phyloP scores from a whole-genome alignment of 2,329 filamentous ascomycete species.

The Talaromyces sp. region DNA sequence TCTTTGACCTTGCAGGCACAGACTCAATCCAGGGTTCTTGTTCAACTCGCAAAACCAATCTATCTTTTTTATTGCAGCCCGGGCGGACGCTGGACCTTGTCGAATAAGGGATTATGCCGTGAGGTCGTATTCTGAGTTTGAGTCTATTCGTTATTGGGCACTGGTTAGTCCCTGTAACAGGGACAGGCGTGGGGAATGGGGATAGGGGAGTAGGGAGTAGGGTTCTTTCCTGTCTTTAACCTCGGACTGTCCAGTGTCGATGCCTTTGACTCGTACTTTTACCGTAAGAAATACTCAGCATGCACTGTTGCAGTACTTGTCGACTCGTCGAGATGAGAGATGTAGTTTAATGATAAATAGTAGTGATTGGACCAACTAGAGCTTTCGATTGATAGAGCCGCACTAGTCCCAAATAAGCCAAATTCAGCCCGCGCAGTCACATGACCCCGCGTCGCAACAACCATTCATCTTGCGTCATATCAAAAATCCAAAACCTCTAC shows the following conservation, averaged over 20 bases:
- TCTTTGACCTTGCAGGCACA: background rate
- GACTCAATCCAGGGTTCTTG: background rate
- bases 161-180: background rate
- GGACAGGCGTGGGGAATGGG: background rate
- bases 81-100: background rate
- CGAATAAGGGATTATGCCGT: background rate
- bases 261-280: background rate
- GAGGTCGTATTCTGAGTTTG: background rate
- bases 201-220: background rate
- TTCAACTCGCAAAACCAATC: background rate
- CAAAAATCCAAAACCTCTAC: background rate
- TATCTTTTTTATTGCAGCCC: background rate
- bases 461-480: background rate
- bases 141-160: background rate
- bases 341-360: background rate
- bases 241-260: background rate
- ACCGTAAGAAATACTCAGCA: background rate
- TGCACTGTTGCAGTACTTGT: background rate
- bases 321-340: background rate
- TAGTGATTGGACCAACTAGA: background rate
- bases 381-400: background rate
- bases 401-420: background rate
- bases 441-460: slow-evolving; percentile 3
- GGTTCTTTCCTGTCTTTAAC: background rate
- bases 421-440: slow-evolving; percentile 2